These are phyloP conservation scores for Juglanconis sp. DNA, from an alignment of 2,329 filamentous ascomycete species.

Conservation along the genomic window DNA sequence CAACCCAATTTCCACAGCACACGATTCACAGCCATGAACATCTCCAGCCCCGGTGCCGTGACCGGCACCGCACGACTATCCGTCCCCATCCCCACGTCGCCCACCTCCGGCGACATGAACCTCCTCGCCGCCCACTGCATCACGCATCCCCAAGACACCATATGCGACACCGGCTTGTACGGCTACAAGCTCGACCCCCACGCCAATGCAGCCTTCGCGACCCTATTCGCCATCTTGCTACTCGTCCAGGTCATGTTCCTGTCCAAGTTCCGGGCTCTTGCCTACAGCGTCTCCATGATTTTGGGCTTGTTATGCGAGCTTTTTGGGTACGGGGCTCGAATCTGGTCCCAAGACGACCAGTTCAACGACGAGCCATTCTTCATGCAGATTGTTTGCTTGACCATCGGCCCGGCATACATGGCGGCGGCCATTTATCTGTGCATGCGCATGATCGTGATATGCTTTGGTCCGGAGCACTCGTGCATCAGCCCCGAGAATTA, in stretches of 20 bases:
- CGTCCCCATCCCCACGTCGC: no score
- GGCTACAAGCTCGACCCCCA: constrained; percentile 51
- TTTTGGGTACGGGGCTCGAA: constrained; percentile 56
- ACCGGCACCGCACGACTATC: no score
- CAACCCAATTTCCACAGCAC: no score
- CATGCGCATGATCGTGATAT: constrained; percentile 47
- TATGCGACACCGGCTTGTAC: constrained; percentile 42
- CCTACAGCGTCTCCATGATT: constrained; percentile 51
- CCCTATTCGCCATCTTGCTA: constrained; percentile 45
- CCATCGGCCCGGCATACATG: constrained; percentile 63
- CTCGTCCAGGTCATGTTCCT: constrained; percentile 41
- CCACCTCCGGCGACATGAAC: background rate
- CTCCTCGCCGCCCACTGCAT: background rate
- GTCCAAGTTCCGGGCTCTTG: constrained; percentile 43
- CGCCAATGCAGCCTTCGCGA: constrained; percentile 51
- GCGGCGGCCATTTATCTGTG: constrained; percentile 63
- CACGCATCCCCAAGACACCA: constrained; percentile 7
- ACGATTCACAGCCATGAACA: no score
- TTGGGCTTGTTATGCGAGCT: constrained; percentile 54
- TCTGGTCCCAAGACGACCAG: constrained; percentile 52
- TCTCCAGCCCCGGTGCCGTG: no score
- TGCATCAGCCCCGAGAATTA: constrained; percentile 44
- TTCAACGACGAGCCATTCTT: constrained; percentile 47
- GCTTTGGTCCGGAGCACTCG: constrained; percentile 47
- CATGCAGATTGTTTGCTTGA: constrained; percentile 60